Base-by-base conservation (phyloP, 108 stramenopile species). In the Discostella stelligeroides region DNA sequence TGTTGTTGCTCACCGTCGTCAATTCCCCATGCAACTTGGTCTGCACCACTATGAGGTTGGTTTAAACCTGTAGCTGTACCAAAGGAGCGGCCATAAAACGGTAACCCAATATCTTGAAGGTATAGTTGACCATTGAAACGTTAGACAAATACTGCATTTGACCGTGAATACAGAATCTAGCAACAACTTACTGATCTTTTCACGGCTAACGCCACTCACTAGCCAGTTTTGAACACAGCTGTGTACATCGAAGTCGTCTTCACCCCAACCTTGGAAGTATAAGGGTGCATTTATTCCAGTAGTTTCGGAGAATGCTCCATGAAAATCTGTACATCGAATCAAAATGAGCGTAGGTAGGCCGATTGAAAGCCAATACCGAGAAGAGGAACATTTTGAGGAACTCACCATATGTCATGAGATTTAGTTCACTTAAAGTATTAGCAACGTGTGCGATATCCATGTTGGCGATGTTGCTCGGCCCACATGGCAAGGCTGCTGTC, bases 401-500 rank as follows among this genome's bases (percentile, higher is more conserved):
- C 63, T 65, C 45, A 65, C 63, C 57, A 58, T 75, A 76, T 5
- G 75, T 54, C 71, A 72, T 72, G 40, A 82, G 45, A 55, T 79
- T 73, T 10, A 82, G 57, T 49, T 79, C 78, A n/a, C 50, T 49
- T n/a, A 82, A 51, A 29, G 63, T 62, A 20, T 24, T 49, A 11
- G 69, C 30, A 7, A 79, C 40, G 63, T 82, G 82, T 11, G 68
- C 43, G 12, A 79, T 70, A 28, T 82, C 78, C 43, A 79, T 62
- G 29, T 82, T 82, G 0, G 65, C 66, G 24, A 82, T 73, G 39
- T 75, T 53, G 13, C 41, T 23, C 17, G 82, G 77, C 2, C 82
- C 77, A 14, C 82, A 82, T 17, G 82, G 77, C 28, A 82, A 58
- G 8, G 82, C 82, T 30, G 73, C 82, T 13, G 73, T 82, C 8